phyloP scores from a whole-genome alignment of 75 land plant genomes.

The Pinus tabuliformis region DNA sequence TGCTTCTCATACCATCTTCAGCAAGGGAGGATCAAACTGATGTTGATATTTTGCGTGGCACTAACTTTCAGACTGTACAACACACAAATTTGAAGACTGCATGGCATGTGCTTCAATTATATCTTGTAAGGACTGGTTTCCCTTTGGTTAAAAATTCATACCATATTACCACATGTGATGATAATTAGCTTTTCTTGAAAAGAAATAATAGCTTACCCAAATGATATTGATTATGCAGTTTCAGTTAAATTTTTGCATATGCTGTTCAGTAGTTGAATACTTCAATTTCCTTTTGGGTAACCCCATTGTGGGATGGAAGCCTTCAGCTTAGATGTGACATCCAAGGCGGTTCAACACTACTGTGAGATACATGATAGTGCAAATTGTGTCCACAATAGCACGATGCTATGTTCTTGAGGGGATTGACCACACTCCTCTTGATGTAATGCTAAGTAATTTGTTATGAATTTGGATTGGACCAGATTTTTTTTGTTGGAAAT shows the following conservation, averaged over 20 bases:
- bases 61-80: constrained; percentile 5
- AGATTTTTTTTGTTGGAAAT: too few relatives aligned
- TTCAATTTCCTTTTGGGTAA: too few relatives aligned
- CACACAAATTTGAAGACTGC: constrained; percentile 15
- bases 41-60: not conserved
- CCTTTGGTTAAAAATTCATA: not conserved
- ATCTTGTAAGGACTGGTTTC: constrained; percentile 20
- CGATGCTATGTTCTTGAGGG: too few relatives aligned
- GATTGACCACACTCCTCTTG: too few relatives aligned
- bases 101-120: constrained; percentile 32
- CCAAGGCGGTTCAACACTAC: too few relatives aligned
- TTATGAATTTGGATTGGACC: not conserved
- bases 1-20: constrained; percentile 8
- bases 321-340: too few relatives aligned
- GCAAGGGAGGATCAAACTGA: constrained; percentile 6
- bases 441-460: not conserved
- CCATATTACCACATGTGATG: not conserved
- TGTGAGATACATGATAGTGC: too few relatives aligned
- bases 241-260: too few relatives aligned
- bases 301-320: too few relatives aligned
- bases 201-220: not conserved
- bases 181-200: not conserved
- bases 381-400: too few relatives aligned
- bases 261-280: too few relatives aligned
- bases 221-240: not conserved